Percentiles rank a stretch among this genome's conserved stretches.
Evolutionary conservation across 176 grass and related monocot species (phyloP).

Genomic region (Miscanthus lutarioriparius): DNA sequence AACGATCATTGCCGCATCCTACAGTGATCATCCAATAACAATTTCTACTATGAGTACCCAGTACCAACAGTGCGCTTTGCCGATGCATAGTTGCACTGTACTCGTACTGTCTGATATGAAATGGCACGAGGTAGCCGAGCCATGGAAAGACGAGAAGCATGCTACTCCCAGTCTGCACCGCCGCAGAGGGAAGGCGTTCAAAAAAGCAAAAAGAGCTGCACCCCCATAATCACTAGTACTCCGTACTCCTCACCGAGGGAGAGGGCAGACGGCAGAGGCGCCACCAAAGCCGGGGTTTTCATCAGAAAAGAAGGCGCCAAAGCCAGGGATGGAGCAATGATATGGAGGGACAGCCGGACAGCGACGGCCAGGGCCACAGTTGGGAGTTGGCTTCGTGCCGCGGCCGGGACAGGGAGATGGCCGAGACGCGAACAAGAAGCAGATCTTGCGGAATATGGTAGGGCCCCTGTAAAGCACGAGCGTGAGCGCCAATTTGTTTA

Average conservation of each 20-base stretch:
- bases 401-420: conserved; percentile 12
- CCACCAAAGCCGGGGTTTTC: conserved; percentile 51
- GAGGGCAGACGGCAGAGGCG: neutral
- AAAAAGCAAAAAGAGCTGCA: conserved; percentile 39
- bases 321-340: conserved; percentile 33
- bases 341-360: neutral
- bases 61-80: neutral
- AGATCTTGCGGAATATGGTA: conserved; percentile 40
- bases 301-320: conserved; percentile 35
- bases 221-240: conserved; percentile 31
- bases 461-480: neutral
- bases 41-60: neutral
- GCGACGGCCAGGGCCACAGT: neutral
- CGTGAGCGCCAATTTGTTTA: neutral
- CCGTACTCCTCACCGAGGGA: too few relatives aligned
- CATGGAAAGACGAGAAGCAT: conserved; percentile 55
- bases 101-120: neutral
- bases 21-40: neutral
- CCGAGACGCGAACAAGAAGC: conserved; percentile 38
- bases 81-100: neutral
- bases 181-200: neutral
- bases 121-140: neutral
- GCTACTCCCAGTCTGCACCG: neutral
- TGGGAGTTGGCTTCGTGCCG: neutral
- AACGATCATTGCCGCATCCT: neutral